These are phyloP conservation scores for Fusarium ramigenum DNA, from an alignment of 2,329 filamentous ascomycete genomes.

Conservation along the genomic window DNA sequence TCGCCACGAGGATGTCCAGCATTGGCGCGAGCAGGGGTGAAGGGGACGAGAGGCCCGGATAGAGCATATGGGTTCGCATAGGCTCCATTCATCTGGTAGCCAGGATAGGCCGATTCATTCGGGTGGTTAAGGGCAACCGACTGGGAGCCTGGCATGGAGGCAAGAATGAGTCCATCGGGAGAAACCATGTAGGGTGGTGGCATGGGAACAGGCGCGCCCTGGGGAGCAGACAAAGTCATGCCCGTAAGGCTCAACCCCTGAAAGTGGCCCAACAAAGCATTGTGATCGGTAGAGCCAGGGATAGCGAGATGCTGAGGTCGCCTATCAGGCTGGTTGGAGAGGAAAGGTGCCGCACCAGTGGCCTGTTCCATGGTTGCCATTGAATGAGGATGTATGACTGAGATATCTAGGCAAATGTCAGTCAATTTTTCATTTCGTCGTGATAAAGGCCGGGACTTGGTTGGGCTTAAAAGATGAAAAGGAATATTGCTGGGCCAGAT, in stretches of 20 bases:
- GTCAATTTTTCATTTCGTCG: not conserved
- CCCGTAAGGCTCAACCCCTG: constrained; percentile 51
- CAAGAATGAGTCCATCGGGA: constrained; percentile 52
- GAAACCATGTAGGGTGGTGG: constrained; percentile 50
- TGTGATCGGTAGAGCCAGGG: constrained; percentile 46
- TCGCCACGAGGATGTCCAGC: constrained; percentile 58
- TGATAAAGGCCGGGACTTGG: not conserved
- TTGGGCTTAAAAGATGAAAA: not conserved
- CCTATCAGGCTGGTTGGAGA: constrained; percentile 44
- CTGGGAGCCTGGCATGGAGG: constrained; percentile 49
- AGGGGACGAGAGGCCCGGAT: constrained; percentile 57
- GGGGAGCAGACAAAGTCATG: constrained; percentile 46
- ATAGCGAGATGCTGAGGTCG: constrained; percentile 44
- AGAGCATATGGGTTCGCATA: constrained; percentile 51
- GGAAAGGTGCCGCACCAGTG: constrained; percentile 46
- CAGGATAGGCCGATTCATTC: constrained; percentile 47
- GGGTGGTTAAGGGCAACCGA: constrained; percentile 49
- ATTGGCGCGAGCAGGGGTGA: constrained; percentile 61
- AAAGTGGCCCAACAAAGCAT: constrained; percentile 48
- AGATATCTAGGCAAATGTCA: constrained; percentile 26
- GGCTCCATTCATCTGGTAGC: constrained; percentile 47
- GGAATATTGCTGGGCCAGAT: not conserved
- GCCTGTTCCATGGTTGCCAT: constrained; percentile 50
- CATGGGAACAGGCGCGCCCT: constrained; percentile 47
- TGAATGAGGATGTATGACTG: constrained; percentile 49